Percentiles rank a stretch among this genome's conserved stretches.
Conservation (phyloP, 371 early-diverging fungal genomes). For the Neoconidiobolus thromboides region DNA sequence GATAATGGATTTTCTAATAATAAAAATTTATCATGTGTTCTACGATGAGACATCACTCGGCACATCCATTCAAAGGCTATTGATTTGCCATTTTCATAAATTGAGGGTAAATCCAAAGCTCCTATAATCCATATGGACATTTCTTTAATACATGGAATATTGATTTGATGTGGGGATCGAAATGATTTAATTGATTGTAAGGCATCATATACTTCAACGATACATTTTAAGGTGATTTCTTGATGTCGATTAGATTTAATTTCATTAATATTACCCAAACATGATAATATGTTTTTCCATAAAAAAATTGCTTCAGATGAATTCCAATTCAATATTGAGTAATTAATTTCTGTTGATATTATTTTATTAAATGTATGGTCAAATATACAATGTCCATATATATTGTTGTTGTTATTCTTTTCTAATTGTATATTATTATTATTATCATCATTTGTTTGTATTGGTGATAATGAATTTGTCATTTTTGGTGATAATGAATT, state of each 20-base stretch:
- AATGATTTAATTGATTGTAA: not conserved
- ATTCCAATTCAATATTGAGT: slow-evolving; percentile 12
- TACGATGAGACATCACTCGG: not conserved
- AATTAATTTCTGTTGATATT: not conserved
- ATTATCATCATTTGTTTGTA: not conserved
- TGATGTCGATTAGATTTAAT: slow-evolving; percentile 16
- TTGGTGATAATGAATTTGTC: not conserved
- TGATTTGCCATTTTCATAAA: not conserved
- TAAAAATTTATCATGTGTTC: not conserved
- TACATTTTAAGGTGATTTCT: not conserved
- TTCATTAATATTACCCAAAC: slow-evolving; percentile 43
- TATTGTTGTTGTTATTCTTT: not conserved
- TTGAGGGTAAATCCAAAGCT: not conserved
- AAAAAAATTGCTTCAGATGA: slow-evolving; percentile 17
- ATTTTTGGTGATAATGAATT: too few relatives aligned
- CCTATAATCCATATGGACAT: slow-evolving; percentile 2
- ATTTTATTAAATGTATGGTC: not conserved
- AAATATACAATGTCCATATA: not conserved
- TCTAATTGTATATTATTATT: not conserved
- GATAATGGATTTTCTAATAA: not conserved
- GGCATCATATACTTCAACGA: not conserved
- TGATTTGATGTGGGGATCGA: not conserved
- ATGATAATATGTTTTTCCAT: slow-evolving; percentile 52
- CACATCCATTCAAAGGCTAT: slow-evolving; percentile 5
- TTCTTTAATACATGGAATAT: not conserved